phyloP scores from a whole-genome alignment of 768 basidiomycete genomes.

The Hygrocybe coccinea region DNA sequence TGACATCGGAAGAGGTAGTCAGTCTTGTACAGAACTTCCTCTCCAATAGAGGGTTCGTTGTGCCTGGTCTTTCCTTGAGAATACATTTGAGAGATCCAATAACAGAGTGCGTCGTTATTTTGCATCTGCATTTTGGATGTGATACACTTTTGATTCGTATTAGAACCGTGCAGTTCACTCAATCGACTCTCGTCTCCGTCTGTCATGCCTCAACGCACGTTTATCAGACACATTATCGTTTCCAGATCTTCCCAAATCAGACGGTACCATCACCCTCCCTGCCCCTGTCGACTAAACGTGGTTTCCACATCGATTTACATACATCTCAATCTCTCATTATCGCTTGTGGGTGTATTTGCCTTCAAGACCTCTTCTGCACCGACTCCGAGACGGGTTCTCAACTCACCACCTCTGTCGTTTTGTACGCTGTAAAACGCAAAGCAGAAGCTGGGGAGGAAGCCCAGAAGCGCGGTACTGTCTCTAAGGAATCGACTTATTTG shows the following conservation, averaged over 20 bases:
- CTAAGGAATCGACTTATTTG: constrained; percentile 19
- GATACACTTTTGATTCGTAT: background rate
- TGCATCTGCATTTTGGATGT: background rate
- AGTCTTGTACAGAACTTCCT: constrained; percentile 17
- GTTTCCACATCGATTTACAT: constrained; percentile 21
- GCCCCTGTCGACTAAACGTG: background rate
- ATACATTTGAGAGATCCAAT: constrained; percentile 21
- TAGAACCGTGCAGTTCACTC: constrained; percentile 20
- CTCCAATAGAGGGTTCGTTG: background rate
- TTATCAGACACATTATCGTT: constrained; percentile 16
- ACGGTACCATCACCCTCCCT: background rate
- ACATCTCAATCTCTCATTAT: constrained; percentile 20
- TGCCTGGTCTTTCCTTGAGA: constrained; percentile 15
- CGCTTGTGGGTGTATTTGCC: constrained; percentile 21
- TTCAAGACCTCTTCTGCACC: constrained; percentile 15
- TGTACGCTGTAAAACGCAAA: constrained; percentile 19
- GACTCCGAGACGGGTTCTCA: background rate
- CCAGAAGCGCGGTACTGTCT: constrained; percentile 9
- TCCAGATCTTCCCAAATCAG: constrained; percentile 13
- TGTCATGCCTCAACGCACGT: constrained; percentile 20
- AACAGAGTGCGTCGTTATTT: constrained; percentile 18
- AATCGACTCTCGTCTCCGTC: constrained; percentile 24
- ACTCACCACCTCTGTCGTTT: constrained; percentile 3
- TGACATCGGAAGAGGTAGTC: constrained; percentile 13
- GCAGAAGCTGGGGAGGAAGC: background rate